phyloP scores from a whole-genome alignment of 768 basidiomycete species.

The Calvatia gigantea region DNA sequence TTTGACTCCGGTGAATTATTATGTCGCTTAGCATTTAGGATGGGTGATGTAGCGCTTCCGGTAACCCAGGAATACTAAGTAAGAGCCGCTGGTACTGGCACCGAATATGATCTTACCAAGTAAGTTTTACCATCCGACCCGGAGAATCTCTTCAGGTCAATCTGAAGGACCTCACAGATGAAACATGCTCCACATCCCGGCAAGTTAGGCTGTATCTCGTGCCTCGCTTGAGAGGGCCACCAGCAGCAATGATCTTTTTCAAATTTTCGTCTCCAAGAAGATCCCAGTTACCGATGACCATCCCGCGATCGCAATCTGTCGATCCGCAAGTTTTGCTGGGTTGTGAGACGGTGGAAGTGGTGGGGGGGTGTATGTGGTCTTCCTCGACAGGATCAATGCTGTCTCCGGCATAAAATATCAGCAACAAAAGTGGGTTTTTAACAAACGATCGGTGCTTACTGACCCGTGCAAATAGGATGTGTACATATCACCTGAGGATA shows the following conservation, averaged over 20 bases:
- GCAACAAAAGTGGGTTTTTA: background rate
- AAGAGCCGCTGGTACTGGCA: background rate
- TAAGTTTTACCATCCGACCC: background rate
- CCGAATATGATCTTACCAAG: constrained; percentile 1
- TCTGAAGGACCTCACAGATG: constrained; percentile 25
- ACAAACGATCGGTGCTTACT: constrained; percentile 17
- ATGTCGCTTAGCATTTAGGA: background rate
- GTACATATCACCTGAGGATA: constrained; percentile 72
- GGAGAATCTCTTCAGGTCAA: constrained; percentile 19
- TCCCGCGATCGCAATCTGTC: background rate
- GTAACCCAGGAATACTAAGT: background rate
- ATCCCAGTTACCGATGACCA: constrained; percentile 54
- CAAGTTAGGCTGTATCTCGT: constrained; percentile 83
- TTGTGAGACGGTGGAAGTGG: constrained; percentile 17
- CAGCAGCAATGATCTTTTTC: constrained; percentile 36
- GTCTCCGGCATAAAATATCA: constrained; percentile 11
- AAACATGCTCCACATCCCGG: constrained; percentile 72
- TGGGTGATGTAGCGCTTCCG: background rate
- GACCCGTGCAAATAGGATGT: constrained; percentile 71
- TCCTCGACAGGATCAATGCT: constrained; percentile 57
- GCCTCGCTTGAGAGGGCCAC: constrained; percentile 52
- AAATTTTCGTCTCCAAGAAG: constrained; percentile 41
- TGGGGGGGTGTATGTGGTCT: constrained; percentile 39
- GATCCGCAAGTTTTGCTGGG: constrained; percentile 17
- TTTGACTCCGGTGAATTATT: background rate